Evolutionary conservation across 192 early-diverging fungal species (phyloP).

Genomic region (Coemansia asiatica): DNA sequence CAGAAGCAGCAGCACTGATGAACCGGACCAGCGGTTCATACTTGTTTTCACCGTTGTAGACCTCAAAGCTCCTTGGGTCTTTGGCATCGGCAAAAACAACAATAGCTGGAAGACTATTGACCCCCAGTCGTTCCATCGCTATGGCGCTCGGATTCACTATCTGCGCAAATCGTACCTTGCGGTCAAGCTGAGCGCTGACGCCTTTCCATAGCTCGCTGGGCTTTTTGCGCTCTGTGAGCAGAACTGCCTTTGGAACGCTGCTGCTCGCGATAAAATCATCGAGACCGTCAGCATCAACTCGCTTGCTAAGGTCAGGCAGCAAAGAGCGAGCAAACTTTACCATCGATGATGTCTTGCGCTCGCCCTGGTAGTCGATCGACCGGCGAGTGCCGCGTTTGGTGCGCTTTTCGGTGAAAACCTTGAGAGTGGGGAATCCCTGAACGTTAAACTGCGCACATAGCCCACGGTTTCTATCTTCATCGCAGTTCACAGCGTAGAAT

Average conservation of each 20-base stretch:
- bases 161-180: constrained; percentile 72
- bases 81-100: constrained; percentile 60
- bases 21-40: constrained; percentile 54
- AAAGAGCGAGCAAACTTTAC: constrained; percentile 65
- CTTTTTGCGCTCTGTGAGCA: constrained; percentile 75
- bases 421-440: constrained; percentile 93
- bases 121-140: constrained; percentile 58
- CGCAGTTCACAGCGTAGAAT: constrained; percentile 90
- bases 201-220: constrained; percentile 86
- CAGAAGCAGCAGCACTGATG: constrained; percentile 33
- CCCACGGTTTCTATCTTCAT: constrained; percentile 72
- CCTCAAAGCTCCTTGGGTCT: constrained; percentile 41
- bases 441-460: constrained; percentile 79
- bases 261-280: constrained; percentile 61
- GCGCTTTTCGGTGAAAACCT: constrained; percentile 75
- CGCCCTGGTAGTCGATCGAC: constrained; percentile 77
- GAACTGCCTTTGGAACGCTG: constrained; percentile 64
- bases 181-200: constrained; percentile 72
- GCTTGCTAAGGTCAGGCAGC: constrained; percentile 59
- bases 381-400: constrained; percentile 59
- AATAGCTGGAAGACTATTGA: constrained; percentile 68
- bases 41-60: constrained; percentile 69
- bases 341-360: constrained; percentile 82
- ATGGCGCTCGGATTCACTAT: constrained; percentile 58
- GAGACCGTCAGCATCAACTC: constrained; percentile 17